phyloP scores from a whole-genome alignment of 2,329 filamentous ascomycete genomes.

The Phyllosticta citribraziliensis region DNA sequence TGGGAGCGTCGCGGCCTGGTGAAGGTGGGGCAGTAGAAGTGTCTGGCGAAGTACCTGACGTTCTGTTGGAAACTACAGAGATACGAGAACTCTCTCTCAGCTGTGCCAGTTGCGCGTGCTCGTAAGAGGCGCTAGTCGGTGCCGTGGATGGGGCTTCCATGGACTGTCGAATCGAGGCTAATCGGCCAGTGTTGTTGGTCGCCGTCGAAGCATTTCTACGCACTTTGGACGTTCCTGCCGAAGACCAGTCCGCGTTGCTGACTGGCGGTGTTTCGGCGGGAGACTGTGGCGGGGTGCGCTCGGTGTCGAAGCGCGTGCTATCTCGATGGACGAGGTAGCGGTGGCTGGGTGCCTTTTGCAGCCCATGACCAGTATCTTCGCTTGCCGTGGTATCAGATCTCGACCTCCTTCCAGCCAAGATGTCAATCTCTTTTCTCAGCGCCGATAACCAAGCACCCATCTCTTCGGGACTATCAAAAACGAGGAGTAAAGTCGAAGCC shows the following conservation, averaged over 20 bases:
- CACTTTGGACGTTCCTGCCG: constrained; percentile 17
- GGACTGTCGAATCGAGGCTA: constrained; percentile 22
- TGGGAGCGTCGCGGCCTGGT: constrained; percentile 22
- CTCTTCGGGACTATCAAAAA: constrained; percentile 61
- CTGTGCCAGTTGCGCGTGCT: constrained; percentile 27
- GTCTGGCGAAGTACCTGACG: constrained; percentile 26
- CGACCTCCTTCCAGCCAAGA: constrained; percentile 54
- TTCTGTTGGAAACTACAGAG: constrained; percentile 29
- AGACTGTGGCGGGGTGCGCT: constrained; percentile 14
- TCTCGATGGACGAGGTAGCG: constrained; percentile 29
- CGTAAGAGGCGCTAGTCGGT: constrained; percentile 25
- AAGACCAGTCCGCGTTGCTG: constrained; percentile 24
- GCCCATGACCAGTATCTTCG: constrained; percentile 14
- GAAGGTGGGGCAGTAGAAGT: constrained; percentile 27
- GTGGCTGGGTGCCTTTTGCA: constrained; percentile 24
- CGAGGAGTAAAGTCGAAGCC: constrained; percentile 57
- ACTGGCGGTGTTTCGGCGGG: constrained; percentile 25
- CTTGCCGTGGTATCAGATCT: constrained; percentile 20
- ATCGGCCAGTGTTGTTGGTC: constrained; percentile 20
- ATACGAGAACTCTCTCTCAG: constrained; percentile 27
- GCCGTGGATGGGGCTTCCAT: constrained; percentile 25
- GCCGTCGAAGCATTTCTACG: constrained; percentile 22
- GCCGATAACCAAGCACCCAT: constrained; percentile 68
- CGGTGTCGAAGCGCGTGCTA: constrained; percentile 20
- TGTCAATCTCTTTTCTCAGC: constrained; percentile 60